Conservation (phyloP, 306 rosid species). For the Ochetophila trinervis region DNA sequence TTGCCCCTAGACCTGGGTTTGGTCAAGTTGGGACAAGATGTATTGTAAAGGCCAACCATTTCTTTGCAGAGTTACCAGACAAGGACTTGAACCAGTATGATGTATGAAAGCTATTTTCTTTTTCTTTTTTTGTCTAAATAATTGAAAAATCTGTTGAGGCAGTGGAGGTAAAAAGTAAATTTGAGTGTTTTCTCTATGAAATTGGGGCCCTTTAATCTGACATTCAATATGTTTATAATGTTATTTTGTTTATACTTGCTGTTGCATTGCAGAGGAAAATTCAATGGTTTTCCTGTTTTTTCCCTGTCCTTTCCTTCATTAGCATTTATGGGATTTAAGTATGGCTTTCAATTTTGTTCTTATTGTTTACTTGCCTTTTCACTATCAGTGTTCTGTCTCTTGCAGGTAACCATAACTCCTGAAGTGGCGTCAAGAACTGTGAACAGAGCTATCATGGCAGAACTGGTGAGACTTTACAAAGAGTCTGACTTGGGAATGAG, state of each 20-base stretch:
- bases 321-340: conserved; percentile 45
- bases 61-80: conserved; percentile 94
- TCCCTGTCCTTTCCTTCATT: conserved; percentile 42
- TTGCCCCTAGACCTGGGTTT: conserved; percentile 85
- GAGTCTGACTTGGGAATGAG: conserved; percentile 90
- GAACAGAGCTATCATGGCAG: conserved; percentile 89
- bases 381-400: conserved; percentile 30
- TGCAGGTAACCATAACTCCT: conserved; percentile 83
- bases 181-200: conserved; percentile 19
- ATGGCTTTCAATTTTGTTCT: conserved; percentile 49
- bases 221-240: conserved; percentile 37
- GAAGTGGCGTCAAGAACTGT: conserved; percentile 82
- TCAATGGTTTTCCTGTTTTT: conserved; percentile 35
- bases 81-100: conserved; percentile 96
- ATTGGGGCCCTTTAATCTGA: conserved; percentile 46
- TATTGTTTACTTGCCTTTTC: conserved; percentile 41
- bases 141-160: conserved; percentile 6
- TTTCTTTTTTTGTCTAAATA: background rate
- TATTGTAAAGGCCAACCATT: conserved; percentile 94
- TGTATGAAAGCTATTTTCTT: conserved; percentile 71
- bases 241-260: conserved; percentile 34
- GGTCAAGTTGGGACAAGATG: conserved; percentile 94
- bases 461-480: conserved; percentile 75
- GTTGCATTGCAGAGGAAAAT: conserved; percentile 30
- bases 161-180: conserved; percentile 22